These are phyloP conservation scores for Lagerstroemia fauriei DNA, from an alignment of 441 rosid genomes.

Conservation along the genomic window DNA sequence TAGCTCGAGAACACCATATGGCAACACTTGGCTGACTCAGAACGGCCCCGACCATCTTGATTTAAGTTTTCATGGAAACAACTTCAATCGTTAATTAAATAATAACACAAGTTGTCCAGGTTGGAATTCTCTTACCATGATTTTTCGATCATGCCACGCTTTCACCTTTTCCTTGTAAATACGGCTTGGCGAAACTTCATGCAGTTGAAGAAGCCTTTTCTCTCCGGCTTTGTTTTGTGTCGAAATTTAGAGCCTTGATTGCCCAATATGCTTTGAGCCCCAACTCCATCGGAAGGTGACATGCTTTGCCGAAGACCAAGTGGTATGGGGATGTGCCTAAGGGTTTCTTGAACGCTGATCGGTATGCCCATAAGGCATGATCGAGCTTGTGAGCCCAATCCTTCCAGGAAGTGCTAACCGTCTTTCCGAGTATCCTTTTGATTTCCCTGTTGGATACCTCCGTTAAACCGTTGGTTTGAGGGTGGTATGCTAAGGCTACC, in stretches of 20 bases:
- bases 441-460: not conserved
- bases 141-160: not conserved
- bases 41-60: not conserved
- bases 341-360: not conserved
- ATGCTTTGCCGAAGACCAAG: not conserved
- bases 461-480: no score
- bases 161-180: conserved; percentile 1
- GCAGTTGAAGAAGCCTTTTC: not conserved
- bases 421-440: not conserved
- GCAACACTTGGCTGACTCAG: not conserved
- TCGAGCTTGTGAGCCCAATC: not conserved
- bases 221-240: not conserved
- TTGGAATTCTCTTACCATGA: not conserved
- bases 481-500: no score
- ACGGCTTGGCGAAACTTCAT: not conserved
- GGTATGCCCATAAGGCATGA: conserved; percentile 17
- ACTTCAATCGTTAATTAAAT: not conserved
- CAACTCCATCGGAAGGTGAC: not conserved
- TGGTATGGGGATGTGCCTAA: not conserved
- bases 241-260: not conserved
- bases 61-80: not conserved
- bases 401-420: not conserved
- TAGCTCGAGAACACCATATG: not conserved
- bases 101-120: not conserved
- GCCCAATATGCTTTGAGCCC: not conserved